phyloP scores from a whole-genome alignment of 306 rosid genomes.

The Lupinus albus region DNA sequence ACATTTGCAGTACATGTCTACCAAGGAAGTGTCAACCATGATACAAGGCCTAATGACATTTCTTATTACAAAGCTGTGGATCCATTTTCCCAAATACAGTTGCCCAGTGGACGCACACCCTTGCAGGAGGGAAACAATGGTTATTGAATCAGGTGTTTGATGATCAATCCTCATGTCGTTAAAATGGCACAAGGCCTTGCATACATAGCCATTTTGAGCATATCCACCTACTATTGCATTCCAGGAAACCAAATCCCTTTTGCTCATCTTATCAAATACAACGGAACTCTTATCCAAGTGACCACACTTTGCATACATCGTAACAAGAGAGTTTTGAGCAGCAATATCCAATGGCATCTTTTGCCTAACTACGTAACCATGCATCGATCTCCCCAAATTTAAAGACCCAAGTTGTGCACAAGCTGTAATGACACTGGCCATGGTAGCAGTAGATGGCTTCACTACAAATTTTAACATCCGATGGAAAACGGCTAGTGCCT shows the following conservation, averaged over 20 bases:
- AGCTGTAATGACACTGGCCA: slow-evolving; percentile 71
- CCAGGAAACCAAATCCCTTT: slow-evolving; percentile 79
- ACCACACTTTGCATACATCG: slow-evolving; percentile 78
- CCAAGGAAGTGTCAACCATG: slow-evolving; percentile 72
- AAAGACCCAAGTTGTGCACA: slow-evolving; percentile 62
- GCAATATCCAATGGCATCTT: slow-evolving; percentile 57
- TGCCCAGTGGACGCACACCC: slow-evolving; percentile 77
- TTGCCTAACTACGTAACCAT: slow-evolving; percentile 61
- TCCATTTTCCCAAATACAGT: slow-evolving; percentile 68
- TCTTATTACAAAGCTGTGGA: slow-evolving; percentile 57
- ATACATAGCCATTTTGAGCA: slow-evolving; percentile 64
- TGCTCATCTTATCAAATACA: slow-evolving; percentile 54
- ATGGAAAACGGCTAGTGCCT: slow-evolving; percentile 53
- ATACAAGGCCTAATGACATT: slow-evolving; percentile 58
- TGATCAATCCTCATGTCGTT: slow-evolving; percentile 56
- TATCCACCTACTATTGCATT: slow-evolving; percentile 69
- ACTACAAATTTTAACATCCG: slow-evolving; percentile 56
- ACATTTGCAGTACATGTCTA: slow-evolving; percentile 83
- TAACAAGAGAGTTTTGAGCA: slow-evolving; percentile 71
- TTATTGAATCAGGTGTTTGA: slow-evolving; percentile 70
- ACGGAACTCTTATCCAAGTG: slow-evolving; percentile 56
- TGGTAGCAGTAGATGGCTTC: slow-evolving; percentile 63
- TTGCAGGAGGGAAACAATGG: slow-evolving; percentile 72
- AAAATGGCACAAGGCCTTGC: slow-evolving; percentile 57
- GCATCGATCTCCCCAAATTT: slow-evolving; percentile 59